These are phyloP conservation scores for Myochromella boudieri DNA, from an alignment of 768 basidiomycete genomes.

Conservation along the genomic window DNA sequence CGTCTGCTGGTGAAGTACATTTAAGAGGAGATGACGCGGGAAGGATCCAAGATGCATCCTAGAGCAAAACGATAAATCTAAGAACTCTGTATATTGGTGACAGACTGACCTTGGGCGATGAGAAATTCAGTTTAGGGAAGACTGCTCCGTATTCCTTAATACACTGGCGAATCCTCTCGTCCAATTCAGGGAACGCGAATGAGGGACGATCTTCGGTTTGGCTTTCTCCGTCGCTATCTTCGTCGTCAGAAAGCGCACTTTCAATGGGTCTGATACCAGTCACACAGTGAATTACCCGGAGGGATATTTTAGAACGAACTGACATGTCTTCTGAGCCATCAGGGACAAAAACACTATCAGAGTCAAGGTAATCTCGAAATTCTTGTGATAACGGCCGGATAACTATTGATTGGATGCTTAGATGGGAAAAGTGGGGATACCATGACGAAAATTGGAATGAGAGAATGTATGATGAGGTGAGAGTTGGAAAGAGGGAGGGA, in stretches of 20 bases:
- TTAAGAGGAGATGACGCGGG: slow-evolving; percentile 81
- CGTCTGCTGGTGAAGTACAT: slow-evolving; percentile 85
- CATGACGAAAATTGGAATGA: slow-evolving; percentile 84
- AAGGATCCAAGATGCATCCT: slow-evolving; percentile 94
- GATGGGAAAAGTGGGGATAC: slow-evolving; percentile 68
- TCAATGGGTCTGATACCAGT: slow-evolving; percentile 41
- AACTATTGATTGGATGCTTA: slow-evolving; percentile 72
- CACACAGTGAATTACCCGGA: slow-evolving; percentile 2
- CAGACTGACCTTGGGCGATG: slow-evolving; percentile 77
- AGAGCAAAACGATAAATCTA: background rate
- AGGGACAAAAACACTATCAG: slow-evolving; percentile 85
- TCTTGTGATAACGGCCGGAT: slow-evolving; percentile 64
- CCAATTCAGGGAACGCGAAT: slow-evolving; percentile 83
- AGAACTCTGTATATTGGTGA: too few relatives aligned
- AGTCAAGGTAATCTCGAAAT: slow-evolving; percentile 72
- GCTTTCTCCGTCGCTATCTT: slow-evolving; percentile 36
- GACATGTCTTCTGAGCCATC: slow-evolving; percentile 79
- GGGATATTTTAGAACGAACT: slow-evolving; percentile 24
- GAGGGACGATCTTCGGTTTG: slow-evolving; percentile 26
- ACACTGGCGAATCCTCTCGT: slow-evolving; percentile 62
- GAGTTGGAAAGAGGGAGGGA: slow-evolving; percentile 48
- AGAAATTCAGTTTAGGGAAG: slow-evolving; percentile 96
- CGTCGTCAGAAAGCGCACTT: slow-evolving; percentile 62
- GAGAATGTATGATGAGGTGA: slow-evolving; percentile 53
- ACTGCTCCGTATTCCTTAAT: slow-evolving; percentile 76